Percentiles rank a stretch among this genome's conserved stretches.
Conservation (phyloP, 192 early-diverging fungal species). For the Linnemannia elongata region DNA sequence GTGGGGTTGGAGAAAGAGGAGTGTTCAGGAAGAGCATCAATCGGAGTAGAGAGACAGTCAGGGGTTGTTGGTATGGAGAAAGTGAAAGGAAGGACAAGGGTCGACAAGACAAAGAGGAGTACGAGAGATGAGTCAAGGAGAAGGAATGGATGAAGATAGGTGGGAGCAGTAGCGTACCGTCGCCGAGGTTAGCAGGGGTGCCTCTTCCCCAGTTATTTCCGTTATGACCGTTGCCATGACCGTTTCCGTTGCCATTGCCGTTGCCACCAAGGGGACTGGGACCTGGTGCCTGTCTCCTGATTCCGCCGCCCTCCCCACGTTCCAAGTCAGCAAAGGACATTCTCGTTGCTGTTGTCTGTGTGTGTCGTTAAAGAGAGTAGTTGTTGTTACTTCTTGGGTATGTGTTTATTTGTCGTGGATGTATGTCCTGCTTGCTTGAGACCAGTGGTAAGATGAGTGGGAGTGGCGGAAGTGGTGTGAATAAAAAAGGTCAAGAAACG, state of each 20-base stretch:
- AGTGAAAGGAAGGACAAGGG: not conserved
- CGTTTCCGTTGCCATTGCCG: constrained; percentile 9
- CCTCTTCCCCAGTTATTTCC: not conserved
- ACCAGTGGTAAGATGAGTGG: not conserved
- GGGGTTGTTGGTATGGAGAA: not conserved
- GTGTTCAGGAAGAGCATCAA: not conserved
- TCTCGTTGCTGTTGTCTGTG: not conserved
- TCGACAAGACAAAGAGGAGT: not conserved
- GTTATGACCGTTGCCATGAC: not conserved
- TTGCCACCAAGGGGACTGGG: constrained; percentile 21
- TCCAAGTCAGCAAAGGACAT: constrained; percentile 57
- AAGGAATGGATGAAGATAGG: not conserved
- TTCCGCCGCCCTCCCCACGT: constrained; percentile 20
- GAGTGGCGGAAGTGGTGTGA: not conserved
- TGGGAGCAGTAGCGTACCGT: constrained; percentile 13
- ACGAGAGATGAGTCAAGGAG: not conserved
- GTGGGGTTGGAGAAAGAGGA: not conserved
- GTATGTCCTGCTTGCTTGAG: not conserved
- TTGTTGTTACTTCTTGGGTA: not conserved
- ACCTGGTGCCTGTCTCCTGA: constrained; percentile 9
- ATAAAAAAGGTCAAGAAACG: not conserved
- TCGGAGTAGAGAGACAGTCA: no score
- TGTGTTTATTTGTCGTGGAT: not conserved
- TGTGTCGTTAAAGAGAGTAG: no score
- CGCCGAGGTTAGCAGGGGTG: not conserved